Evolutionary conservation across 495 filamentous ascomycete species (phyloP).

Genomic region (Glonium stellatum): DNA sequence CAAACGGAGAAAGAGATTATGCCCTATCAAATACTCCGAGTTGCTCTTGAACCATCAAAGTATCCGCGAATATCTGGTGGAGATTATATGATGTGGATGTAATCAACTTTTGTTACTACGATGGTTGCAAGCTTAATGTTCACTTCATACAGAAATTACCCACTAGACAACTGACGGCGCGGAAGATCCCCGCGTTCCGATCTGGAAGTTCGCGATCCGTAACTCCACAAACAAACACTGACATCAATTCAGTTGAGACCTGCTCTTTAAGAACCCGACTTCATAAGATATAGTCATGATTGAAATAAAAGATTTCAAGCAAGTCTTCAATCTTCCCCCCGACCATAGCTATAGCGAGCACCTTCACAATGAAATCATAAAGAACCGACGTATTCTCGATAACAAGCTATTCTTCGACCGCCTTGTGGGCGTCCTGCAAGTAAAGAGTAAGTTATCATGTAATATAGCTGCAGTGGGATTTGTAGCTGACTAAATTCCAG

Average conservation of each 20-base stretch:
- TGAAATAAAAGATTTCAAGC: neutral
- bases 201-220: neutral
- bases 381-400: neutral
- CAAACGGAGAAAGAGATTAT: too few relatives aligned
- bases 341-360: neutral
- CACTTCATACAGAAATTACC: too few relatives aligned
- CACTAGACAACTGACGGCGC: too few relatives aligned
- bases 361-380: neutral
- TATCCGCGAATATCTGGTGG: too few relatives aligned
- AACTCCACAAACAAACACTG: neutral
- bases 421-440: neutral
- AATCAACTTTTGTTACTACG: too few relatives aligned
- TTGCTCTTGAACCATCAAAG: too few relatives aligned
- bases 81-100: too few relatives aligned
- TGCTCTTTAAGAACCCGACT: too few relatives aligned
- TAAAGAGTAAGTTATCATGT: neutral
- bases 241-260: neutral
- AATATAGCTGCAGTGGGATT: neutral
- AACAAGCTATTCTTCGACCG: constrained; percentile 4
- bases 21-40: too few relatives aligned
- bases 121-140: too few relatives aligned
- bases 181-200: too few relatives aligned
- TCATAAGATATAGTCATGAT: neutral
- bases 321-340: neutral
- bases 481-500: constrained; percentile 32